Evolutionary conservation across 441 rosid species (phyloP), one percentile per base, ranked within the genome.

Genomic region (Populus trichocarpa): DNA sequence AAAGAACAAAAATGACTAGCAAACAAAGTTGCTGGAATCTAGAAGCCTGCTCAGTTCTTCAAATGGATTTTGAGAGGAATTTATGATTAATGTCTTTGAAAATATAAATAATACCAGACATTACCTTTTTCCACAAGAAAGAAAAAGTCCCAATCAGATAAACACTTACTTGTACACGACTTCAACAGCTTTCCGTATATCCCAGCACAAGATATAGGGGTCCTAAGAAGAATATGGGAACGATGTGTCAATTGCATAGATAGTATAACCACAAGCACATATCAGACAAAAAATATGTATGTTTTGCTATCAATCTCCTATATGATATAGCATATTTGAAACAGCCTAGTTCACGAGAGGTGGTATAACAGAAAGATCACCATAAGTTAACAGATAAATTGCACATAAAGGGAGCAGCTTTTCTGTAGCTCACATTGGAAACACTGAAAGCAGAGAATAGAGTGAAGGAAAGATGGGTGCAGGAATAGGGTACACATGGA

Each of bases 161-260:
- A 35, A 40, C 71, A 87, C 96, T 88, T 78, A 95, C 97, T 96
- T 94, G 86, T 90, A 94, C 50, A 96, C 93, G 70, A 90, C 91
- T 79, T 96, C 94, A 76, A 89, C 97, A 76, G 97, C 79, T 84
- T 91, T 92, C 50, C 97, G 89, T 70, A 94, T 81, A 83, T 94
- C 99, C 98, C 98, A 96, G 84, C 98, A 93, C 79, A 93, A 85
- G 74, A 96, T 91, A 83, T 93, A 96, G 71, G 98, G 97, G 84
- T 96, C 99, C 97, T 94, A 59, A 79, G 80, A 76, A 75, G 53
- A 65, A 81, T 40, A 79, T 67, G 67, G 67, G 72, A 36, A 22
- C 22, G 40, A 67, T 64, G 74, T 50, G 64, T 83, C 67, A 80
- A 67, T 64, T 57, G 57, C 46, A 64, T 7, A 13, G 71, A 61